Evolutionary conservation across 1,139 yeast genomes (phyloP).

Genomic region (Kodamaea anthophila): DNA sequence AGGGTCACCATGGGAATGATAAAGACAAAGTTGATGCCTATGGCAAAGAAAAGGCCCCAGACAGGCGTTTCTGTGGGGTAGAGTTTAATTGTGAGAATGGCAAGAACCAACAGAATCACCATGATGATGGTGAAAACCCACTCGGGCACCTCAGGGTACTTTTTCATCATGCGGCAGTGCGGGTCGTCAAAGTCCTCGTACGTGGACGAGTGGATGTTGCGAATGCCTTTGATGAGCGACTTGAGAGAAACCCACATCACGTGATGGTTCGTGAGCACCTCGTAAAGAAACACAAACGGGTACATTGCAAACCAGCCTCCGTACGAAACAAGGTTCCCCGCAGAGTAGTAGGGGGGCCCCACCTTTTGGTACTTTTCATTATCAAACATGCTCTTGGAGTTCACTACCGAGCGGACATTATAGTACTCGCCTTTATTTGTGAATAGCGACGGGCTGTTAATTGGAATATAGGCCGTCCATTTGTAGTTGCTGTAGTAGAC

Average conservation of each 20-base stretch:
- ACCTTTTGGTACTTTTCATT: constrained; percentile 13
- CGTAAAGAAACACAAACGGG: constrained; percentile 13
- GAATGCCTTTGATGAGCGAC: constrained; percentile 5
- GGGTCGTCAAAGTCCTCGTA: constrained; percentile 14
- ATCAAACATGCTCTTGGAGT: constrained; percentile 10
- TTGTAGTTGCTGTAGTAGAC: constrained; percentile 11
- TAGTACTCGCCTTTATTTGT: constrained; percentile 12
- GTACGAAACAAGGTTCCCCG: constrained; percentile 18
- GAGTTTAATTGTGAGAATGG: constrained; percentile 12
- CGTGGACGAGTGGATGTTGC: constrained; percentile 7
- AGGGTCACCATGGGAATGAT: constrained; percentile 14
- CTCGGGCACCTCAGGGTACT: constrained; percentile 15
- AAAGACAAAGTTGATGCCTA: constrained; percentile 16
- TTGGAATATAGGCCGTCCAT: constrained; percentile 14
- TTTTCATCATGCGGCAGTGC: constrained; percentile 9
- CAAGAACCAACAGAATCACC: constrained; percentile 11
- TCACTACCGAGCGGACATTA: constrained; percentile 8
- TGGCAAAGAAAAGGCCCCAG: constrained; percentile 17
- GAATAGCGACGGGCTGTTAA: constrained; percentile 10
- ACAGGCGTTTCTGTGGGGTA: constrained; percentile 17
- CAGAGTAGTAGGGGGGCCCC: constrained; percentile 38
- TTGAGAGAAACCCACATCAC: constrained; percentile 8
- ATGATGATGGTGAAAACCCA: constrained; percentile 11
- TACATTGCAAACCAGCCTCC: constrained; percentile 13
- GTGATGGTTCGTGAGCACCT: constrained; percentile 2